Evolutionary conservation across 202 grass and related monocot species (phyloP), one percentile per base, ranked within the genome.

Genomic region (Schoenoplectus tabernaemontani): DNA sequence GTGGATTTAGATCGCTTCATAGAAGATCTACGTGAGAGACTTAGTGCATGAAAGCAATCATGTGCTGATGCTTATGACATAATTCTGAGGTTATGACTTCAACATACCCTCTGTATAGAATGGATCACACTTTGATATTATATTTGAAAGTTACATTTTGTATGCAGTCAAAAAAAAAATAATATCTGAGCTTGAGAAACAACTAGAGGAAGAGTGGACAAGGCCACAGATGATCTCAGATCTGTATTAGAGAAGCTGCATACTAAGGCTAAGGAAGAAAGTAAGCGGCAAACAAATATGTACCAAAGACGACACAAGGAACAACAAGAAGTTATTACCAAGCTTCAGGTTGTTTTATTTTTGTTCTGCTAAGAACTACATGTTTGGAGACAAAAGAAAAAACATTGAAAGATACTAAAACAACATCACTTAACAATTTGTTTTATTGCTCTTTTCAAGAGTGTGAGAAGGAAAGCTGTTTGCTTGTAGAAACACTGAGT

Each of bases 301-400:
- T 86, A 87, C 72, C 81, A 88, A 83, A 89, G 85, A 84, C 87
- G 96, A 81, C 96, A 93, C 62, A 86, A 59, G 72, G 96, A 96
- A 57, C 92, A 96, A 6, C 87, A 96, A 84, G 96, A 99, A 91
- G 87, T 99, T 83, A 93, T 93, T 78, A 85, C 10, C 76, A 96
- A 99, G 82, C 90, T 96, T 84, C 90, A 99, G 96, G 92, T 91
- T 69, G 34, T 38, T 82, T 54, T 66, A 59, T 19, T 26, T 82
- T 43, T 56, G 28, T 47, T 56, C 69, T 73, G 44, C 42, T 33
- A 32, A 16, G 4, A 73, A 73, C 13, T 51, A n/a, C 1, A 73
- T 51, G 44, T 73, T 73, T 37, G 7, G 47, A 75, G 34, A 19
- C 17, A 23, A 53, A 54, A 11, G 16, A 36, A 75, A 33, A 19